Conservation (phyloP, 176 grass and related monocot genomes). For the Miscanthus lutarioriparius region DNA sequence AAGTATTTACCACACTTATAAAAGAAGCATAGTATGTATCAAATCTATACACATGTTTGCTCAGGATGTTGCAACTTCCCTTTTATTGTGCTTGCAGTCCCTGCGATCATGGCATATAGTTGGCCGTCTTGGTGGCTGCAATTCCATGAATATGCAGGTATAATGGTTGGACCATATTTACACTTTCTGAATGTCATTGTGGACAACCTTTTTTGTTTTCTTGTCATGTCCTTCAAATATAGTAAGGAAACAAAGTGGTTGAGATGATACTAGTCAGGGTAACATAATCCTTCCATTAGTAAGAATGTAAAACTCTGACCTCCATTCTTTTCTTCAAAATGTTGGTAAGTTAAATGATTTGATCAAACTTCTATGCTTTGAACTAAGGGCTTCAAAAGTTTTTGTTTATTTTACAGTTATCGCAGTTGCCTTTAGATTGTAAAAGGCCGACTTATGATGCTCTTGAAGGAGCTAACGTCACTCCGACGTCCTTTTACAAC, state of each 20-base stretch:
- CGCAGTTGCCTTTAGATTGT: conserved; percentile 72
- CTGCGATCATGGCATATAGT: conserved; percentile 88
- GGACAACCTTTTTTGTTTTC: background rate
- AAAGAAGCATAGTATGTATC: background rate
- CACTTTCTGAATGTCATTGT: background rate
- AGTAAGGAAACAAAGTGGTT: background rate
- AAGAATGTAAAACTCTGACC: background rate
- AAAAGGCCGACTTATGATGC: conserved; percentile 83
- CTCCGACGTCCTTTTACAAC: conserved; percentile 82
- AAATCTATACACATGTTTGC: background rate
- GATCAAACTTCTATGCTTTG: conserved; percentile 15
- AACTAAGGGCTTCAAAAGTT: background rate
- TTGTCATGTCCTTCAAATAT: conserved; percentile 20
- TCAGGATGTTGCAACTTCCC: conserved; percentile 26
- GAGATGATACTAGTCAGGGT: background rate
- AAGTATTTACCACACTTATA: background rate
- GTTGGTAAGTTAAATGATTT: conserved; percentile 24
- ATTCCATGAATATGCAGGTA: conserved; percentile 99
- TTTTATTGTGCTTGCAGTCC: conserved; percentile 52
- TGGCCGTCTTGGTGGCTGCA: conserved; percentile 91
- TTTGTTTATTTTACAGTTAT: conserved; percentile 61
- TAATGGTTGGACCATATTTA: conserved; percentile 15
- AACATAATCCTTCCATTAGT: conserved; percentile 13
- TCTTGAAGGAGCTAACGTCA: conserved; percentile 78
- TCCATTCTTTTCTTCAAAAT: conserved; percentile 2